These are phyloP conservation scores for Apiosordaria backusii DNA, from an alignment of 495 filamentous ascomycete genomes.

Conservation along the genomic window DNA sequence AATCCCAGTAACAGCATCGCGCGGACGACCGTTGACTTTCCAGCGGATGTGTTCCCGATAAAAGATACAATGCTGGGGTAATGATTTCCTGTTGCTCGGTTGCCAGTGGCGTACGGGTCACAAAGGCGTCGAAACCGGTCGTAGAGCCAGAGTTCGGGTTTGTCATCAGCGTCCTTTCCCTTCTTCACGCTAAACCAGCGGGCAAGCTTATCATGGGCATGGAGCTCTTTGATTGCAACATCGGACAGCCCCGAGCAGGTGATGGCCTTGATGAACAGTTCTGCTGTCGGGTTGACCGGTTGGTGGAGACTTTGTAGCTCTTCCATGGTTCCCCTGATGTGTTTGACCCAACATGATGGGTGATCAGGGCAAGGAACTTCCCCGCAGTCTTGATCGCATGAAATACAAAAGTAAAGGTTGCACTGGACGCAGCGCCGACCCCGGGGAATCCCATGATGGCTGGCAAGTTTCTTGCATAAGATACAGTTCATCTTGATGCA, in stretches of 20 bases:
- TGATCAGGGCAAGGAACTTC: neutral
- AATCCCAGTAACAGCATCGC: constrained; percentile 10
- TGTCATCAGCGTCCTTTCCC: neutral
- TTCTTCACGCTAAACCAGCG: constrained; percentile 1
- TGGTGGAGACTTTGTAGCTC: neutral
- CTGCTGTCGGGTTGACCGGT: neutral
- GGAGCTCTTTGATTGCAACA: neutral
- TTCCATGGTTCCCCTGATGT: neutral
- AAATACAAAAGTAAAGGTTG: neutral
- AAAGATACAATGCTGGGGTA: constrained; percentile 12
- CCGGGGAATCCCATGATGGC: neutral
- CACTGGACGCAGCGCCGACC: neutral
- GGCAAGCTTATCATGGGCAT: neutral
- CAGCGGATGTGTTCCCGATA: constrained; percentile 10
- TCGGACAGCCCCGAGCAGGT: neutral
- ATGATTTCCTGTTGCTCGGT: neutral
- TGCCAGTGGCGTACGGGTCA: neutral
- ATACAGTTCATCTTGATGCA: neutral
- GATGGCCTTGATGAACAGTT: neutral
- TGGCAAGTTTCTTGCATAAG: neutral
- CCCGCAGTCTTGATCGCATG: neutral
- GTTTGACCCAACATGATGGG: neutral
- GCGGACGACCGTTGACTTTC: constrained; percentile 8
- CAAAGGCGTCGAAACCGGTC: constrained; percentile 10
- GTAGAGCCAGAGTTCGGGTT: constrained; percentile 11